Evolutionary conservation across 2,329 filamentous ascomycete species (phyloP), one percentile per base, ranked within the genome.

Genomic region (Colletotrichum incanum): DNA sequence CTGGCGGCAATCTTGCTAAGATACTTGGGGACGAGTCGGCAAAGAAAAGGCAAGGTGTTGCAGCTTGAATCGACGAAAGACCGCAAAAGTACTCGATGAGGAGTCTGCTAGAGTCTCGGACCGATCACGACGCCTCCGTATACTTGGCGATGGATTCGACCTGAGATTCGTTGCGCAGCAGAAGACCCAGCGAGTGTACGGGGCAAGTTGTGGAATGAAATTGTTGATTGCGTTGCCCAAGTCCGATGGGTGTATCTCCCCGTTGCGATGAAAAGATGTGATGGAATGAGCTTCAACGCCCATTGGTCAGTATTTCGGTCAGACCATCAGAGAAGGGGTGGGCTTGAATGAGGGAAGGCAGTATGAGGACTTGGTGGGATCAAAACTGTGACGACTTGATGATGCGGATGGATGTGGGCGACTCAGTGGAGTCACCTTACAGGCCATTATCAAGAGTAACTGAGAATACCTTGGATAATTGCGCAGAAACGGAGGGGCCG

Each of bases 141-240:
- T 72, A 72, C 70, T 70, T 70, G 70, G 70, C 65, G 65, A 61
- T 65, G 52, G 34, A 55, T 59, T 54, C 63, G 56, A 39, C 23
- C 65, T 34, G 16, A 47, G 52, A n/a, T 43, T 34, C 34, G 50
- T 39, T 60, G 45, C 37, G 43, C 45, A 39, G 56, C 45, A 14
- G 43, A 37, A 47, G 23, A 5, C 45, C 18, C 14, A 43, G 20
- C 18, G 26, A 37, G 47, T 14, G n/a, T 37, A 39, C 8, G 65
- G 20, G n/a, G 26, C 23, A n/a, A 56, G 56, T 12, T 49, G 23
- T 41, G n/a, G 20, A 23, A 50, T 20, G 16, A 31, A 20, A 28
- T n/a, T 50, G 34, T 43, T 67, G n/a, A 18, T 8, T 58, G 47
- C 28, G 28, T 31, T 37, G 11, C n/a, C 55, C 20, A 45, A 28